phyloP scores from a whole-genome alignment of 2,329 filamentous ascomycete genomes.

The Myriosclerotinia curreyana region DNA sequence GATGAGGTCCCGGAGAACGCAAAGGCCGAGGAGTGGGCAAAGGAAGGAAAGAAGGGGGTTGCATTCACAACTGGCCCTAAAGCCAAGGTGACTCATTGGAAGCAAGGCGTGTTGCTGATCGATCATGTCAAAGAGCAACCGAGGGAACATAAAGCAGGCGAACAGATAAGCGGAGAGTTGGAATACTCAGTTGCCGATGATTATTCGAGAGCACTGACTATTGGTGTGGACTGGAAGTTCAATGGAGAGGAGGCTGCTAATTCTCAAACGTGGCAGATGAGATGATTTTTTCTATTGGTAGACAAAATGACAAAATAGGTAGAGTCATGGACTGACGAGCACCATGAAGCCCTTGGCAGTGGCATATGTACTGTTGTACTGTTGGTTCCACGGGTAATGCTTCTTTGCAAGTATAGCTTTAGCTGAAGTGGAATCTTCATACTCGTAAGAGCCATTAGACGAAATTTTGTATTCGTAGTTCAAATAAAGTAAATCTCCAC shows the following conservation, averaged over 20 bases:
- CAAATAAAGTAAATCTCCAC: background rate
- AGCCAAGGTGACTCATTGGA: conserved; percentile 82
- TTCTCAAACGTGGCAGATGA: conserved; percentile 39
- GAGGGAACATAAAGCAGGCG: conserved; percentile 49
- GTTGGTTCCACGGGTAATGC: background rate
- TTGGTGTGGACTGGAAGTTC: conserved; percentile 59
- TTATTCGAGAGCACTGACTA: conserved; percentile 65
- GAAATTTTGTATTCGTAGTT: background rate
- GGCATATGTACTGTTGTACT: background rate
- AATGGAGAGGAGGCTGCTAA: conserved; percentile 30
- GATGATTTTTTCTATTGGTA: conserved; percentile 24
- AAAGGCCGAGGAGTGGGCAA: conserved; percentile 62
- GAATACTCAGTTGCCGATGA: conserved; percentile 67
- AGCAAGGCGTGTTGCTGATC: conserved; percentile 73
- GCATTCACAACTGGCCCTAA: conserved; percentile 85
- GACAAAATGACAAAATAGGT: background rate
- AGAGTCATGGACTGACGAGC: background rate
- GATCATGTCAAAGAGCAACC: conserved; percentile 50
- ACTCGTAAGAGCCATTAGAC: background rate
- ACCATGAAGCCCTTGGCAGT: background rate
- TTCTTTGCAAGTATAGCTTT: background rate
- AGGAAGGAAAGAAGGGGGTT: conserved; percentile 57
- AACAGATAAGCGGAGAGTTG: conserved; percentile 63
- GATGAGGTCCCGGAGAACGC: conserved; percentile 48
- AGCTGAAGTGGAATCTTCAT: background rate